phyloP scores from a whole-genome alignment of 805 yeast genomes.

The Candida orba region DNA sequence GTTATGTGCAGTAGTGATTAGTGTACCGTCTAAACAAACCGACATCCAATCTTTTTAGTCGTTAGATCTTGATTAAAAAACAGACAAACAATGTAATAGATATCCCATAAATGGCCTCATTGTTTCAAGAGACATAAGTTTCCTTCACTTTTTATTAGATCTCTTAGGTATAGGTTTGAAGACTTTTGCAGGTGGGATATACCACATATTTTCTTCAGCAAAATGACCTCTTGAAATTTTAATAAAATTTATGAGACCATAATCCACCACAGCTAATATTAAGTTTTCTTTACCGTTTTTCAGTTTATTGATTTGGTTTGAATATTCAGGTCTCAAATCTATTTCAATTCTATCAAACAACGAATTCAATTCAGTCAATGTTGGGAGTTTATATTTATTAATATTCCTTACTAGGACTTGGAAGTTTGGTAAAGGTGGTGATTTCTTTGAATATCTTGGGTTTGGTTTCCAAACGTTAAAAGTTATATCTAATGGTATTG shows the following conservation, averaged over 20 bases:
- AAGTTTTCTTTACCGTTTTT: conserved; percentile 46
- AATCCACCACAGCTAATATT: conserved; percentile 62
- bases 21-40: too few relatives aligned
- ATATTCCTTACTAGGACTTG: conserved; percentile 56
- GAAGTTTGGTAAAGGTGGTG: conserved; percentile 69
- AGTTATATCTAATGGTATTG: conserved; percentile 20
- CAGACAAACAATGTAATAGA: too few relatives aligned
- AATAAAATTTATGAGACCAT: conserved; percentile 58
- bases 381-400: conserved; percentile 38
- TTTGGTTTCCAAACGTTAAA: conserved; percentile 84
- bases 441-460: conserved; percentile 58
- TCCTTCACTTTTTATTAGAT: neutral
- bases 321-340: conserved; percentile 24
- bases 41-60: too few relatives aligned
- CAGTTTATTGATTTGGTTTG: conserved; percentile 29
- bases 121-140: too few relatives aligned
- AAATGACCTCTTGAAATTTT: conserved; percentile 8
- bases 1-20: too few relatives aligned
- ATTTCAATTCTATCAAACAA: conserved; percentile 20
- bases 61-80: too few relatives aligned
- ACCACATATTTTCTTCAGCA: conserved; percentile 8
- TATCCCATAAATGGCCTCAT: too few relatives aligned
- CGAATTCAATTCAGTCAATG: conserved; percentile 32
- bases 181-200: conserved; percentile 4
- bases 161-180: neutral